Conservation (phyloP, 306 rosid species). For the Cucurbita ficifolia region DNA sequence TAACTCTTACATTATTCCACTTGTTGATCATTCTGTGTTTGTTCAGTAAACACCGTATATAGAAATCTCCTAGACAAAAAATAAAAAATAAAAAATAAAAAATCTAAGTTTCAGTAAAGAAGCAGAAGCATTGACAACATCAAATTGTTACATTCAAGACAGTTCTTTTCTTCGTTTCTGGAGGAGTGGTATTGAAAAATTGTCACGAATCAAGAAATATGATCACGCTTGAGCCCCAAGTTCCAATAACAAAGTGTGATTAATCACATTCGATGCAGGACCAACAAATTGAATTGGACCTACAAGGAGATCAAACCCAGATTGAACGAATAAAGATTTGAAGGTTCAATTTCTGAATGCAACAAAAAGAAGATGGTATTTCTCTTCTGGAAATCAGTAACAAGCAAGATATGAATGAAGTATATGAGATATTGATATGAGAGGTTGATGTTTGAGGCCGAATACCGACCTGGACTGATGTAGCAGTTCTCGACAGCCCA, state of each 20-base stretch:
- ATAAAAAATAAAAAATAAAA: background rate
- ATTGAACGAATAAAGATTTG: background rate
- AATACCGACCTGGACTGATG: conserved; percentile 67
- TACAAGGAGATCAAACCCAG: conserved; percentile 5
- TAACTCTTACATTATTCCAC: too few relatives aligned
- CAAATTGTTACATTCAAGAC: background rate
- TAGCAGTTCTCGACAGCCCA: conserved; percentile 86
- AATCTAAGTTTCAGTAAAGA: background rate
- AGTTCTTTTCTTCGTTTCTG: background rate
- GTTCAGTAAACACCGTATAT: background rate
- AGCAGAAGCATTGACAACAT: background rate
- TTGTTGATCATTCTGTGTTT: background rate
- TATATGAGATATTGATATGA: background rate
- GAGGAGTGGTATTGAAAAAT: background rate
- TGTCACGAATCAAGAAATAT: background rate
- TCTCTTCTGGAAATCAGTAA: background rate
- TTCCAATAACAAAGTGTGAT: conserved; percentile 77
- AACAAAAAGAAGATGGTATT: background rate
- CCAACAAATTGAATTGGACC: conserved; percentile 91
- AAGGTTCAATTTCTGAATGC: conserved; percentile 6
- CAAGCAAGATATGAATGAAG: background rate
- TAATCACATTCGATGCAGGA: conserved; percentile 55
- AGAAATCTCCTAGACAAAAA: background rate
- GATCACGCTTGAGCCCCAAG: conserved; percentile 12
- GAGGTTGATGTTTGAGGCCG: background rate